Evolutionary conservation across 139 green algal species (phyloP), one percentile per base, ranked within the genome.

Genomic region (Chlamydomonas incerta): DNA sequence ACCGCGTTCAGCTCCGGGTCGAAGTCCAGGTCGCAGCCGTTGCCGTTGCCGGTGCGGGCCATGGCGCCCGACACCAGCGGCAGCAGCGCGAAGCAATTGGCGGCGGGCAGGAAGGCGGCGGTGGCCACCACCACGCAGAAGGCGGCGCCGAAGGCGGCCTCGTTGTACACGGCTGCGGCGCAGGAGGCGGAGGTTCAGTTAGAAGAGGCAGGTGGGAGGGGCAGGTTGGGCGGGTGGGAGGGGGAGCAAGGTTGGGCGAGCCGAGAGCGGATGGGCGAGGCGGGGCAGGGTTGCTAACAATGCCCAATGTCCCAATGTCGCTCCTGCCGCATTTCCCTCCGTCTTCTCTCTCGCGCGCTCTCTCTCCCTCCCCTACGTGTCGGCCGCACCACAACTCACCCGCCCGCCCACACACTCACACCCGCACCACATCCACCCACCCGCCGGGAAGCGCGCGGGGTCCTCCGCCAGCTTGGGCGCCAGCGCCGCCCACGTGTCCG

Each of bases 1-100:
- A 97, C 95, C 1, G 74, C 62, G 71, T 93, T 83, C 6, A 34
- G 75, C 26, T 93, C 87, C 0, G 80, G 20, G 72, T 98, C 91
- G 76, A 97, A 98, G 88, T 98, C 96, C 70, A 98, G n/a, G 63
- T 72, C 46, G 87, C 93, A 85, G 84, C 94, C 69, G 33, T 81
- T 86, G 65, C 72, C 65, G 85, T 92, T 93, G 62, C 94, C 92
- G 0, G 94, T 95, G 74, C 92, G 90, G 0, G 60, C 58, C 55
- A 96, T 75, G 18, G 63, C 67, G 4, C 72, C 88, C 18, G 92
- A 81, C 41, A 50, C 41, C 21, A 97, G 29, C 3, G 97, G 97
- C 88, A 99, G 89, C 57, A 99, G 83, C 17, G 97, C 97, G 92
- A 99, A 99, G 89, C 94, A 96, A 55, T 93, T 72, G 13, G 96